Base-by-base conservation (phyloP, 2,329 filamentous ascomycete genomes). In the Exophiala oligosperma region DNA sequence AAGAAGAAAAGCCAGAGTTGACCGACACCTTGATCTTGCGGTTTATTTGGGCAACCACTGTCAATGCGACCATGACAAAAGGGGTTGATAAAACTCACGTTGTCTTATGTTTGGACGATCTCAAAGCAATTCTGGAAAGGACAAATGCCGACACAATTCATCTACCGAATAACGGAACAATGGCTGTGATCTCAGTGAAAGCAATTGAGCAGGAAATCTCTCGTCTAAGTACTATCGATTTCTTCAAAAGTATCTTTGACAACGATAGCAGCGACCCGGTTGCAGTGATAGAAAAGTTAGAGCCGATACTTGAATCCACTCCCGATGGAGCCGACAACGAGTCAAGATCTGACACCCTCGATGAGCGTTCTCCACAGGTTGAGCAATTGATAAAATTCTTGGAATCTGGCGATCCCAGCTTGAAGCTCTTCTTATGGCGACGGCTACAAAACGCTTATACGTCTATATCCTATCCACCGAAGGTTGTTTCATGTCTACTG, bases 141-240 rank as follows among this genome's bases (percentile, higher is more conserved):
- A 70, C 80, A 9, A 76, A 74, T 12, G 76, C 76, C n/a, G 76
- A 76, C 28, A 74, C 78, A 5, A 70, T 78, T 0, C 83, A 90
- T 11, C 78, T 97, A 12, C 78, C 88, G 3, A 97, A 99, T 72
- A 97, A 96, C 69, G 83, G 85, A 1, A 83, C 92, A 21, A 96
- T 99, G 87, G 85, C 91, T 0, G 90, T 94, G 62, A 83, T 99
- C 50, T 97, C 93, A 0, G 76, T 85, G 1, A 81, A 83, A n/a
- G 90, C 91, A 0, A 87, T 94, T 6, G 92, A 97, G 62, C 87
- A 91, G 54, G 93, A 99, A 70, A 88, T 97, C 26, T 93, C 91
- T 11, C 92, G 92, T 67, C 81, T 97, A 35, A 96, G 91, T 12
- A 97, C 93, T 0, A 94, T 96, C 84, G 93, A 97, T 69, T 97